Conservation (phyloP, 75 land plant genomes). For the Cryptomeria japonica region DNA sequence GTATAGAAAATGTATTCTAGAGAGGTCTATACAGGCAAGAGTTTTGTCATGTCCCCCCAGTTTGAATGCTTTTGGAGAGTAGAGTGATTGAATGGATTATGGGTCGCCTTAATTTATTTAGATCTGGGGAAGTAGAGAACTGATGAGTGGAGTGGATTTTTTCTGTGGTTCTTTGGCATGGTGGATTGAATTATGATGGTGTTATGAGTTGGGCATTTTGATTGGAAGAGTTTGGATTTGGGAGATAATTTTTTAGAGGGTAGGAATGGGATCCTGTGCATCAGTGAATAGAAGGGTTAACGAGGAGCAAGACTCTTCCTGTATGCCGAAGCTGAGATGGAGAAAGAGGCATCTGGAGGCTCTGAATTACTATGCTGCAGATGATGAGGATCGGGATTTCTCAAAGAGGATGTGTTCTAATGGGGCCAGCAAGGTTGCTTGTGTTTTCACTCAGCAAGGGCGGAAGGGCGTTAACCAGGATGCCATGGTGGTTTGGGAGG, state of each 20-base stretch:
- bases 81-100: neutral
- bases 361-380: neutral
- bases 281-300: neutral
- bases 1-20: neutral
- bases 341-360: neutral
- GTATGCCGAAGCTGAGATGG: conserved; percentile 1
- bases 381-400: neutral
- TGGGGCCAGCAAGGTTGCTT: conserved; percentile 52
- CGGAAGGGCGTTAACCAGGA: conserved; percentile 88
- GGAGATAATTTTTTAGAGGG: too few relatives aligned
- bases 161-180: neutral
- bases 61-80: conserved; percentile 7
- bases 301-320: conserved; percentile 9
- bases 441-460: conserved; percentile 88
- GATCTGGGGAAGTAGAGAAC: neutral
- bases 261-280: conserved; percentile 4
- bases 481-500: conserved; percentile 89
- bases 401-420: conserved; percentile 48
- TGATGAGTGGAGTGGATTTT: neutral
- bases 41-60: neutral
- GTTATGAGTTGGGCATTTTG: neutral
- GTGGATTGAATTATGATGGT: neutral
- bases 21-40: neutral
- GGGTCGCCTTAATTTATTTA: neutral
- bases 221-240: neutral